Evolutionary conservation across 169 alveolate genomes (phyloP), one percentile per base, ranked within the genome.

Genomic region (Plasmodium relictum): DNA sequence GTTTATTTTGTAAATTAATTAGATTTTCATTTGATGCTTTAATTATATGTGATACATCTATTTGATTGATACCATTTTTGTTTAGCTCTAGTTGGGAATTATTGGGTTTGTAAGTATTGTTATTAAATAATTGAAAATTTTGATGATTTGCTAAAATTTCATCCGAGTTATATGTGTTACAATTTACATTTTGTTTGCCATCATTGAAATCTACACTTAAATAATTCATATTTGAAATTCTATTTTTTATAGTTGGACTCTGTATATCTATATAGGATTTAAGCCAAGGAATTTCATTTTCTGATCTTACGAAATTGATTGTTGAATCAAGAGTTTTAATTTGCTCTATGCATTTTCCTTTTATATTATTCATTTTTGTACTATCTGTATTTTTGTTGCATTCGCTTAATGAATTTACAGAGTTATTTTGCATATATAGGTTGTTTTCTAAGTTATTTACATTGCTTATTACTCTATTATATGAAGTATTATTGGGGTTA

Each of bases 1-100:
- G 61, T 50, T 78, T 65, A 12, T 78, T 78, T 78, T 78, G 89
- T 42, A 78, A 16, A 63, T 45, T 78, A 48, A 78, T 45, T 42
- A 78, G 26, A 7, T 78, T 78, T 9, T 78, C 76, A 58, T 78
- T 78, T 37, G 89, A 78, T 6, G 37, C 45, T 22, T 78, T 78
- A 63, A 78, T 78, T 41, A 78, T 24, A 3, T 78, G 8, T 3
- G 78, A 52, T 54, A 31, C n/a, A 78, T 65, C 54, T 54, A 48
- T 6, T 10, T 20, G 48, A 39, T 78, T 66, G 3, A 12, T 52
- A 12, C 45, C 10, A 39, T 78, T 63, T 20, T 16, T 66, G 39
- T 65, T 18, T 16, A 56, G 22, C 48, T 24, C 22, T 37, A 20
- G 48, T 20, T 56, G 65, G 50, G 88, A 7, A 73, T 42, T 41